A percentile compares a stretch with the other conserved stretches of the same genome.
Conservation (phyloP, 805 yeast genomes). For the Saccharomyces kudriavzevii region DNA sequence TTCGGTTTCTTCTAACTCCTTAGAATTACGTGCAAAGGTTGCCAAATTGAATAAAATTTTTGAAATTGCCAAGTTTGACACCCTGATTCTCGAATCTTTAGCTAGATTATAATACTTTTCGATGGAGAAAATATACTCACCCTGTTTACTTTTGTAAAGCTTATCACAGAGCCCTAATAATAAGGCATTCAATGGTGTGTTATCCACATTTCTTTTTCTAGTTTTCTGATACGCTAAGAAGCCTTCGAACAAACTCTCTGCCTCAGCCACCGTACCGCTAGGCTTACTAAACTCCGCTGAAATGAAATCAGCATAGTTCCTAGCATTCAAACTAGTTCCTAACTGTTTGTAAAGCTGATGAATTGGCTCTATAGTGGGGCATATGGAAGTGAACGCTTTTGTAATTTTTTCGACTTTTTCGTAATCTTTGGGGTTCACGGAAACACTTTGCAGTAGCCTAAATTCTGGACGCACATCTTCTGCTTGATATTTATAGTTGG, state of each 20-base stretch:
- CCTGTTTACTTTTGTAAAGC: background rate
- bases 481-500: slow-evolving; percentile 10
- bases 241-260: slow-evolving; percentile 20
- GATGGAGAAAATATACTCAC: background rate
- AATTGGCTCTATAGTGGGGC: slow-evolving; percentile 16
- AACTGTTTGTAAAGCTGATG: slow-evolving; percentile 17
- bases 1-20: background rate
- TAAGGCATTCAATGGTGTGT: background rate
- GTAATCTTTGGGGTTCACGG: slow-evolving; percentile 11
- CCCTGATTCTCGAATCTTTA: background rate
- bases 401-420: slow-evolving; percentile 11
- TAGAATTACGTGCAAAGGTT: background rate
- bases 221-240: slow-evolving; percentile 10
- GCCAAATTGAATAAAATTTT: background rate
- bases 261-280: slow-evolving; percentile 14
- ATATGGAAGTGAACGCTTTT: slow-evolving; percentile 16
- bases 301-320: slow-evolving; percentile 18
- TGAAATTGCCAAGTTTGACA: background rate
- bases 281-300: slow-evolving; percentile 20
- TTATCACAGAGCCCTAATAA: background rate
- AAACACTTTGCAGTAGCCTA: slow-evolving; percentile 16
- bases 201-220: background rate
- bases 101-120: background rate
- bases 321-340: slow-evolving; percentile 13
- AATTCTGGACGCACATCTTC: slow-evolving; percentile 10